phyloP scores from a whole-genome alignment of 345 rosid genomes.

The Gossypium arboreum region DNA sequence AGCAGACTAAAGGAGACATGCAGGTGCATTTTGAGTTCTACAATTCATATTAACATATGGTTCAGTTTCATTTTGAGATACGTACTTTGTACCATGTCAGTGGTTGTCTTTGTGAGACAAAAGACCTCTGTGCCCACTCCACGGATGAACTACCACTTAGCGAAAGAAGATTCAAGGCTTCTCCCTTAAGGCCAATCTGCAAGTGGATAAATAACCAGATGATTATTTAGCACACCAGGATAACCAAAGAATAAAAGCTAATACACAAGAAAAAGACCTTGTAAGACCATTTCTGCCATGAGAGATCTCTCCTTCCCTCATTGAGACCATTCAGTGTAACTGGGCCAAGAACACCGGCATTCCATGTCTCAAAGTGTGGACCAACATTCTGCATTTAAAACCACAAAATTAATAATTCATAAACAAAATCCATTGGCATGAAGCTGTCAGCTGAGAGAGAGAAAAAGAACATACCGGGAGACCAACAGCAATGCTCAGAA shows the following conservation, averaged over 20 bases:
- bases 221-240: conserved; percentile 1
- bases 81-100: conserved; percentile 92
- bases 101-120: conserved; percentile 74
- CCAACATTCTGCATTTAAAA: conserved; percentile 76
- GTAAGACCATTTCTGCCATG: conserved; percentile 98
- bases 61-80: conserved; percentile 9
- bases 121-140: conserved; percentile 86
- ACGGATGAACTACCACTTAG: conserved; percentile 79
- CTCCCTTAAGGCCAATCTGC: conserved; percentile 97
- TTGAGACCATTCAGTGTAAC: conserved; percentile 69
- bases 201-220: conserved; percentile 7
- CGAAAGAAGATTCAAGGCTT: conserved; percentile 81
- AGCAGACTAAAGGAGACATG: conserved; percentile 3
- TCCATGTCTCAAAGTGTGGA: conserved; percentile 98
- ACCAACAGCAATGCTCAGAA: conserved; percentile 92
- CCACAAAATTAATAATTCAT: not conserved
- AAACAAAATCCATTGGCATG: not conserved
- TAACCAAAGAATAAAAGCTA: not conserved
- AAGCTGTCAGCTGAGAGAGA: not conserved
- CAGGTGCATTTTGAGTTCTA: not conserved
- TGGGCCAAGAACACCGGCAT: conserved; percentile 94
- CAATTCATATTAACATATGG: not conserved
- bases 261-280: conserved; percentile 47
- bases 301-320: conserved; percentile 77
- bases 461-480: conserved; percentile 68